These are phyloP conservation scores for Mycena sanguinolenta DNA, from an alignment of 768 basidiomycete genomes.

Conservation along the genomic window DNA sequence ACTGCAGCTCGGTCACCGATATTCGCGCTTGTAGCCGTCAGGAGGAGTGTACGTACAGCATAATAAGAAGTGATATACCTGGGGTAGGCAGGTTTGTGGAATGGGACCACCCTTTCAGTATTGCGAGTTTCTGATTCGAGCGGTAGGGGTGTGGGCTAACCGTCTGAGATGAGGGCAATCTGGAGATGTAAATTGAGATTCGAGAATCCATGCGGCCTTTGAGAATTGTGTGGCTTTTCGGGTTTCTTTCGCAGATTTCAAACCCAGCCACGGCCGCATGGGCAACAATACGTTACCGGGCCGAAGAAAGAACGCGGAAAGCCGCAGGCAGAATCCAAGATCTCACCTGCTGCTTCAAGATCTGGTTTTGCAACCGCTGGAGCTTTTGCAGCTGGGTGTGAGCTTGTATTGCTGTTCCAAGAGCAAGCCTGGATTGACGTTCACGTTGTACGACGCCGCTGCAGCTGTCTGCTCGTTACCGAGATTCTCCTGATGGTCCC, in stretches of 20 bases:
- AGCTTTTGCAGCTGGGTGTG: conserved; percentile 80
- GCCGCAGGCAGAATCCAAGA: background rate
- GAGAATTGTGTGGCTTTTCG: too few species aligned
- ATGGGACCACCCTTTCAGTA: conserved; percentile 47
- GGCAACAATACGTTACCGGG: too few species aligned
- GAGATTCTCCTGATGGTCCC: conserved; percentile 33
- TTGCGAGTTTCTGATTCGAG: conserved; percentile 50
- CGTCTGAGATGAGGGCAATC: conserved; percentile 78
- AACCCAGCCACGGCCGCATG: too few species aligned
- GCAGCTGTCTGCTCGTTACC: conserved; percentile 23
- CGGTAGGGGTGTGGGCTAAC: conserved; percentile 55
- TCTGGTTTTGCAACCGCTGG: conserved; percentile 85
- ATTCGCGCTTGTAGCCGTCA: conserved; percentile 33
- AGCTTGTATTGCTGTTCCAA: conserved; percentile 86
- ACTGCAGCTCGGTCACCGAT: conserved; percentile 41
- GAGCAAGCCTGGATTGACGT: conserved; percentile 59
- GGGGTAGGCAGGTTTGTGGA: conserved; percentile 77
- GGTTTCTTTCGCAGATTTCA: too few species aligned
- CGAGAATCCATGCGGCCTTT: background rate
- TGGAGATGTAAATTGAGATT: conserved; percentile 41
- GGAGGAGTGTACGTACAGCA: conserved; percentile 3
- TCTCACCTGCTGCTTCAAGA: conserved; percentile 90
- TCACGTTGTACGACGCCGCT: conserved; percentile 32
- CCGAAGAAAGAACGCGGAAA: too few species aligned
- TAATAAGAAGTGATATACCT: conserved; percentile 55